phyloP scores from a whole-genome alignment of 2,329 filamentous ascomycete species.

The Bipolaris sorokiniana region DNA sequence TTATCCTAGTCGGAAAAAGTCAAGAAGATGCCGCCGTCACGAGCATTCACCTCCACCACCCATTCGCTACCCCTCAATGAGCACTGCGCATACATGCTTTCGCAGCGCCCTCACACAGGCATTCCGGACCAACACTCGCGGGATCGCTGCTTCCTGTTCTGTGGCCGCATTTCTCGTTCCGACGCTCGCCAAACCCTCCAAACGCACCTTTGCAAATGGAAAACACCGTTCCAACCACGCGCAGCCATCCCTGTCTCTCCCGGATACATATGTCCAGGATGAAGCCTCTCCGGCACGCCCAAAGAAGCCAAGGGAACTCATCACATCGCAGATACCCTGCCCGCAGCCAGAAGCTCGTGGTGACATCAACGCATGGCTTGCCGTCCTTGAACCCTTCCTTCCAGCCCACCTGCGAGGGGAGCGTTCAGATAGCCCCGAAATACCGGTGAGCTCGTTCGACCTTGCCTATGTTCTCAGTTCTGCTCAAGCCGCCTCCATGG shows the following conservation, averaged over 20 bases:
- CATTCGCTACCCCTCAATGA: slow-evolving; percentile 41
- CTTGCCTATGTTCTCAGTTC: slow-evolving; percentile 34
- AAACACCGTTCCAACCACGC: slow-evolving; percentile 22
- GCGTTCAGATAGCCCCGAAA: slow-evolving; percentile 13
- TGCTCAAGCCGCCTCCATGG: slow-evolving; percentile 40
- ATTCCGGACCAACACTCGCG: slow-evolving; percentile 38
- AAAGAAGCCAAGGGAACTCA: slow-evolving; percentile 17
- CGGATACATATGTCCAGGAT: slow-evolving; percentile 3
- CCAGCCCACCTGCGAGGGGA: slow-evolving; percentile 41
- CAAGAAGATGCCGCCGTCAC: slow-evolving; percentile 23
- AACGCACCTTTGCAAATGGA: slow-evolving; percentile 36
- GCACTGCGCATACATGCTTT: slow-evolving; percentile 47
- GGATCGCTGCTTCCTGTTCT: slow-evolving; percentile 28
- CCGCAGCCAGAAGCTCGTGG: slow-evolving; percentile 29
- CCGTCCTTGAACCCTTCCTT: slow-evolving; percentile 46
- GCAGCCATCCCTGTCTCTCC: slow-evolving; percentile 1
- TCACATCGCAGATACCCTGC: slow-evolving; percentile 27
- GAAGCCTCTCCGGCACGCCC: slow-evolving; percentile 2
- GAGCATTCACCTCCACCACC: slow-evolving; percentile 26
- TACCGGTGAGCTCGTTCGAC: slow-evolving; percentile 34
- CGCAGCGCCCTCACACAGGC: slow-evolving; percentile 46
- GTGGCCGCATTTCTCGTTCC: slow-evolving; percentile 47
- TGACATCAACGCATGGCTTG: slow-evolving; percentile 44
- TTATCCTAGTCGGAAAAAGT: slow-evolving; percentile 38
- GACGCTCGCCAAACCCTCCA: slow-evolving; percentile 30